Conservation (phyloP, 352 stramenopile species). For the Sclerospora graminicola region DNA sequence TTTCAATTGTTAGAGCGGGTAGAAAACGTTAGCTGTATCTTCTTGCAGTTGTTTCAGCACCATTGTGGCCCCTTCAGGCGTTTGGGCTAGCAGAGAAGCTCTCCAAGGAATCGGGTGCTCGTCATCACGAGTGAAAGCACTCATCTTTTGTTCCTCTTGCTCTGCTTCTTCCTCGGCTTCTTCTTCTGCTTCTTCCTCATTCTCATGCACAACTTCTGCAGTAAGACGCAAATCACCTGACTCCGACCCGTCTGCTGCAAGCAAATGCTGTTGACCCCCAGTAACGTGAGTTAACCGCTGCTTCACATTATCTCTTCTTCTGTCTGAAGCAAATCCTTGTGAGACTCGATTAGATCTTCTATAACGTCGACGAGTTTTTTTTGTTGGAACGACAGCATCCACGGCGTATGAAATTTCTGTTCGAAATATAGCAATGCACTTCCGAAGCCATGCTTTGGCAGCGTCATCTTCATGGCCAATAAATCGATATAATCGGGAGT, state of each 20-base stretch:
- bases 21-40: too few species aligned
- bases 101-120: too few species aligned
- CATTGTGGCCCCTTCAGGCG: slow-evolving; percentile 10
- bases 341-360: slow-evolving; percentile 36
- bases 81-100: slow-evolving; percentile 29
- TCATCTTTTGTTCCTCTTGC: slow-evolving; percentile 85
- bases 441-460: too few species aligned
- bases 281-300: slow-evolving; percentile 50
- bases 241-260: slow-evolving; percentile 36
- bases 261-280: slow-evolving; percentile 21
- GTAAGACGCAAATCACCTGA: slow-evolving; percentile 71
- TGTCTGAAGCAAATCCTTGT: slow-evolving; percentile 50
- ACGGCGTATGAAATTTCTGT: slow-evolving; percentile 77
- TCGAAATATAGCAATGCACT: slow-evolving; percentile 65
- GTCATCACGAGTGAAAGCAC: too few species aligned
- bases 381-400: slow-evolving; percentile 47
- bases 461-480: too few species aligned
- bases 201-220: slow-evolving; percentile 85
- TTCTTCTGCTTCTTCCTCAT: too few species aligned
- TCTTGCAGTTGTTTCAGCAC: slow-evolving; percentile 10
- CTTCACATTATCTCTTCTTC: slow-evolving; percentile 44
- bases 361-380: slow-evolving; percentile 68
- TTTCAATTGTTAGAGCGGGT: slow-evolving; percentile 65
- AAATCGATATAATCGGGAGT: too few species aligned
- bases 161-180: slow-evolving; percentile 84